Evolutionary conservation across 345 rosid genomes (phyloP).

Genomic region (Populus davidiana): DNA sequence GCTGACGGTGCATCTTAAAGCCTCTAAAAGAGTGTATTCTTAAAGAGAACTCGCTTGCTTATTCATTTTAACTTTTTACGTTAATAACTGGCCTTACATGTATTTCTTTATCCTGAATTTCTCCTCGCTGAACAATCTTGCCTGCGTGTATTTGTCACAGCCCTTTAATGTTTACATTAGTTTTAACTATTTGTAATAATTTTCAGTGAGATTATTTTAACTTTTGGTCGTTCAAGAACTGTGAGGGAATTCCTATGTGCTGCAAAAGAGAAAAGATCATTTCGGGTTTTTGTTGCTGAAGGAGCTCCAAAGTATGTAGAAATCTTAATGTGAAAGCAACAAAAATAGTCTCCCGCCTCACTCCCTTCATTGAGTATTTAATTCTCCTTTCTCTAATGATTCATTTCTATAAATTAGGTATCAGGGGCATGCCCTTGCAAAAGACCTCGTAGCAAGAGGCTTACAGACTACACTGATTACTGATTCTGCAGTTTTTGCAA

Average conservation of each 20-base stretch:
- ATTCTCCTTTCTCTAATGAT: neutral
- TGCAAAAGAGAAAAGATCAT: conserved; percentile 78
- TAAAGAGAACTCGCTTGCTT: neutral
- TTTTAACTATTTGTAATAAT: neutral
- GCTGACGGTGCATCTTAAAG: neutral
- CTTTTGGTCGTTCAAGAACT: conserved; percentile 86
- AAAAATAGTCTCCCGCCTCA: neutral
- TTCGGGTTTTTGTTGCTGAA: conserved; percentile 80
- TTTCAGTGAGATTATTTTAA: conserved; percentile 84
- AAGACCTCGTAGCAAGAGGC: conserved; percentile 79
- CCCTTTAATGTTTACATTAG: conserved; percentile 1
- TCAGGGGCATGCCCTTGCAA: conserved; percentile 82
- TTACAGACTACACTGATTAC: conserved; percentile 81
- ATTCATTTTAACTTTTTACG: neutral
- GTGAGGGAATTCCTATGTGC: conserved; percentile 82
- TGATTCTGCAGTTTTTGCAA: conserved; percentile 91
- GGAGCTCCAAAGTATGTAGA: conserved; percentile 80
- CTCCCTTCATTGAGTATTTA: neutral
- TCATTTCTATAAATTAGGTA: conserved; percentile 53
- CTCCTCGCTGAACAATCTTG: neutral
- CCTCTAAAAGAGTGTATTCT: neutral
- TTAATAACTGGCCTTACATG: neutral
- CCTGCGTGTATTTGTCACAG: neutral
- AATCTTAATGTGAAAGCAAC: neutral
- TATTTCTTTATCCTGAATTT: neutral